Percentiles rank a stretch among this genome's conserved stretches.
phyloP scores from a whole-genome alignment of 2,329 filamentous ascomycete species.

The Fusarium equiseti region DNA sequence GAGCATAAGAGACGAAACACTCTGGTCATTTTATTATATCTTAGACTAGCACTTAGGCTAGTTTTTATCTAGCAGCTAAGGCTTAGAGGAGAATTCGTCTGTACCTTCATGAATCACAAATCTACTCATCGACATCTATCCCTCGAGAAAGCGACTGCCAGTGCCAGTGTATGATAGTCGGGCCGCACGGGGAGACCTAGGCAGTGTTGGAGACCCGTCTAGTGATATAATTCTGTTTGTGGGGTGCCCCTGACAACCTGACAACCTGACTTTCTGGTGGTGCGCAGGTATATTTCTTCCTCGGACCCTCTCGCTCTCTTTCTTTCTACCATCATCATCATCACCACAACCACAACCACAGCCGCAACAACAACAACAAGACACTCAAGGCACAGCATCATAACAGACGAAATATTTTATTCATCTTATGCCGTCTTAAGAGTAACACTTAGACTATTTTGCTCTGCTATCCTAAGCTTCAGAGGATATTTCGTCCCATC shows the following conservation, averaged over 20 bases:
- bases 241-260: conserved; percentile 7
- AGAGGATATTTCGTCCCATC: background rate
- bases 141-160: background rate
- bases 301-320: background rate
- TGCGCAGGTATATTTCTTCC: conserved; percentile 8
- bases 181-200: background rate
- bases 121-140: background rate
- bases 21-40: background rate
- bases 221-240: background rate
- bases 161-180: background rate
- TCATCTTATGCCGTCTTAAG: background rate
- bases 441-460: background rate
- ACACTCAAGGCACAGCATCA: background rate
- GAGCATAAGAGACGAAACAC: background rate
- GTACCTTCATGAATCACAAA: too few species aligned
- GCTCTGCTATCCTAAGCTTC: background rate
- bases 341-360: background rate
- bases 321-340: conserved; percentile 4
- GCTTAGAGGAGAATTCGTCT: background rate
- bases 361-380: background rate
- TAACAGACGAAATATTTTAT: background rate
- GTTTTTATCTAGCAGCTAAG: background rate
- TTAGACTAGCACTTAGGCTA: background rate
- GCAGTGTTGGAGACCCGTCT: background rate
- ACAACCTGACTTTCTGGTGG: conserved; percentile 7